Conservation (phyloP, 2,329 filamentous ascomycete genomes). For the Cladosporium cucumerinum region DNA sequence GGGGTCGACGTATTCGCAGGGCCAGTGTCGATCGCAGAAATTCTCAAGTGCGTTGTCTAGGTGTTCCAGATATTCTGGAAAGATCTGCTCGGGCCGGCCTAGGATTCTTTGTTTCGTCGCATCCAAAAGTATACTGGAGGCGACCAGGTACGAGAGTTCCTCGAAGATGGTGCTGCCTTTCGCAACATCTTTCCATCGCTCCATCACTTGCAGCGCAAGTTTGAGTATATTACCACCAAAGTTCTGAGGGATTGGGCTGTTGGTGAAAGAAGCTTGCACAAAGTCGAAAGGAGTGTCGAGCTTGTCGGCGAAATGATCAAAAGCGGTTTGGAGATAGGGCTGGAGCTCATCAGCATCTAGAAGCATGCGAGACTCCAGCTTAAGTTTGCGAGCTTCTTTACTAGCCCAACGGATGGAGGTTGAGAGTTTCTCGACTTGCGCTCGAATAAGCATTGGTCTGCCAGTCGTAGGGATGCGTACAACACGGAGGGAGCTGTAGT, state of each 20-base stretch:
- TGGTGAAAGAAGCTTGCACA: slow-evolving; percentile 40
- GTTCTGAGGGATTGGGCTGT: slow-evolving; percentile 43
- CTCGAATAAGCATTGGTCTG: slow-evolving; percentile 43
- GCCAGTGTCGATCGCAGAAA: slow-evolving; percentile 42
- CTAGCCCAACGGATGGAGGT: slow-evolving; percentile 37
- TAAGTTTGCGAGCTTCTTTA: slow-evolving; percentile 36
- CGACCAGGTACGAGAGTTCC: slow-evolving; percentile 42
- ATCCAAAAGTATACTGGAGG: slow-evolving; percentile 49
- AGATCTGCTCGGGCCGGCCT: slow-evolving; percentile 25
- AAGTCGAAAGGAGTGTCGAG: slow-evolving; percentile 48
- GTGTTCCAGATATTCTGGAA: slow-evolving; percentile 36
- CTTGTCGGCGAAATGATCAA: slow-evolving; percentile 45
- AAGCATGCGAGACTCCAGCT: slow-evolving; percentile 44
- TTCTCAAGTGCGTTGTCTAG: slow-evolving; percentile 38
- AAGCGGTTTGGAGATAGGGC: slow-evolving; percentile 44
- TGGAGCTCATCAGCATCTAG: slow-evolving; percentile 43
- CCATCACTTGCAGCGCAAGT: slow-evolving; percentile 38
- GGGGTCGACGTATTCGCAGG: slow-evolving; percentile 36
- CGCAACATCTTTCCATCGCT: slow-evolving; percentile 20
- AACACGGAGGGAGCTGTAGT: slow-evolving; percentile 47
- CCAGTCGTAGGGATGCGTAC: slow-evolving; percentile 45
- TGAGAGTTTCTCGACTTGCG: slow-evolving; percentile 45
- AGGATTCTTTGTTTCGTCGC: slow-evolving; percentile 28
- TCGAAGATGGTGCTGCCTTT: slow-evolving; percentile 36
- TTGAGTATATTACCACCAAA: slow-evolving; percentile 47